Conservation (phyloP, 257 asterid species). For the Lithospermum erythrorhizon region DNA sequence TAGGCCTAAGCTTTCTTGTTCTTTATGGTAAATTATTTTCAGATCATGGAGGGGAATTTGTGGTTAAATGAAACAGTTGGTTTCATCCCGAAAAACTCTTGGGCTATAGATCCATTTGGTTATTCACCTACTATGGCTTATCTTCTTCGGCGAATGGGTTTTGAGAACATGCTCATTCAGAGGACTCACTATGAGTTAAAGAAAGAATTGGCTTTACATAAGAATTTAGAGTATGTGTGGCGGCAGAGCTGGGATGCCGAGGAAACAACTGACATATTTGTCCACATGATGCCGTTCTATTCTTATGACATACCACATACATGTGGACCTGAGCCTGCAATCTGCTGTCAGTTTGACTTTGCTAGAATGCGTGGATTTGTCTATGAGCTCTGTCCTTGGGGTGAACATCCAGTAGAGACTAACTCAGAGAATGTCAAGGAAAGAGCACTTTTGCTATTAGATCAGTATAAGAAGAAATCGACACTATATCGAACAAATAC, state of each 20-base stretch:
- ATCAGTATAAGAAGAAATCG: slow-evolving; percentile 88
- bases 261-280: slow-evolving; percentile 94
- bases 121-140: slow-evolving; percentile 98
- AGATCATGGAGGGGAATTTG: slow-evolving; percentile 94
- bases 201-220: slow-evolving; percentile 72
- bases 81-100: slow-evolving; percentile 79
- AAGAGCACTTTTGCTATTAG: slow-evolving; percentile 70
- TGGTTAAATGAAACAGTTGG: slow-evolving; percentile 98
- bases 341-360: slow-evolving; percentile 97
- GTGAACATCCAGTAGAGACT: slow-evolving; percentile 81
- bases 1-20: neutral
- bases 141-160: slow-evolving; percentile 98
- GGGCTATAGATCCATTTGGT: slow-evolving; percentile 98
- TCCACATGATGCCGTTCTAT: slow-evolving; percentile 99
- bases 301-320: slow-evolving; percentile 97
- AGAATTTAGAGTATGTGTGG: slow-evolving; percentile 88
- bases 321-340: slow-evolving; percentile 99
- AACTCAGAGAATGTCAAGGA: slow-evolving; percentile 83
- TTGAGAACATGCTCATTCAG: slow-evolving; percentile 98
- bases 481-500: slow-evolving; percentile 91
- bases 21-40: slow-evolving; percentile 11
- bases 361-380: slow-evolving; percentile 83
- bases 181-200: slow-evolving; percentile 95
- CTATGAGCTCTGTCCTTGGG: slow-evolving; percentile 96
- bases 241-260: slow-evolving; percentile 96